Conservation (phyloP, 2,329 filamentous ascomycete species). For the Clarireedia sp. region DNA sequence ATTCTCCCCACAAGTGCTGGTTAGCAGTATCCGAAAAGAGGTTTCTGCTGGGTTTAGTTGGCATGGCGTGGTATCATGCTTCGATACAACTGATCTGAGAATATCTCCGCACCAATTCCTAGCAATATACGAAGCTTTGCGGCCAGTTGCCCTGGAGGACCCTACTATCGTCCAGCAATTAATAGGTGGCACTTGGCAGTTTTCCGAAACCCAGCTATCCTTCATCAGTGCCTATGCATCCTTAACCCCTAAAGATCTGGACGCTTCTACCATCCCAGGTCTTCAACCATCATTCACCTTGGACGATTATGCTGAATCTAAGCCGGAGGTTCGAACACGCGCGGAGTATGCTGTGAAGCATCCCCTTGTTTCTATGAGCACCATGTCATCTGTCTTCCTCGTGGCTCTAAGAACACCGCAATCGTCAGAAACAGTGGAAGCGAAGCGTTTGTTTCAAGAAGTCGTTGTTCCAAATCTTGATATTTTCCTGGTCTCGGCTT, state of each 20-base stretch:
- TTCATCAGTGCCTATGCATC: conserved; percentile 84
- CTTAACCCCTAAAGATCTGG: conserved; percentile 65
- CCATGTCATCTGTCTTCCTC: conserved; percentile 62
- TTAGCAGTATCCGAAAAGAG: conserved; percentile 56
- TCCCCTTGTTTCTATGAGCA: conserved; percentile 80
- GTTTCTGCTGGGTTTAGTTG: conserved; percentile 57
- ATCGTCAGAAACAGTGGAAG: conserved; percentile 55
- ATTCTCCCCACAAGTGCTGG: conserved; percentile 45
- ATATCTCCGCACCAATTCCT: conserved; percentile 76
- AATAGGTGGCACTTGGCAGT: conserved; percentile 84
- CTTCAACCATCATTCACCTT: conserved; percentile 68
- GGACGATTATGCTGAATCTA: conserved; percentile 53
- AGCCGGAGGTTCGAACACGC: conserved; percentile 50
- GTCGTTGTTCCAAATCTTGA: conserved; percentile 67
- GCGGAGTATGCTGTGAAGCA: conserved; percentile 68
- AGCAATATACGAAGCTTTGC: conserved; percentile 68
- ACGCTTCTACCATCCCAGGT: conserved; percentile 76
- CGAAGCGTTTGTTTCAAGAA: conserved; percentile 57
- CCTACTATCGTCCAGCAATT: conserved; percentile 77
- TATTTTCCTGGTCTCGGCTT: conserved; percentile 71
- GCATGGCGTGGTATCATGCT: conserved; percentile 66
- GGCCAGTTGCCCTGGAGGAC: conserved; percentile 59
- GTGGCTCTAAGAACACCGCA: conserved; percentile 54
- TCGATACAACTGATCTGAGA: conserved; percentile 71
- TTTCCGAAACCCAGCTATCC: conserved; percentile 83